phyloP scores from a whole-genome alignment of 139 green algal genomes.

The Volvox reticuliferus region DNA sequence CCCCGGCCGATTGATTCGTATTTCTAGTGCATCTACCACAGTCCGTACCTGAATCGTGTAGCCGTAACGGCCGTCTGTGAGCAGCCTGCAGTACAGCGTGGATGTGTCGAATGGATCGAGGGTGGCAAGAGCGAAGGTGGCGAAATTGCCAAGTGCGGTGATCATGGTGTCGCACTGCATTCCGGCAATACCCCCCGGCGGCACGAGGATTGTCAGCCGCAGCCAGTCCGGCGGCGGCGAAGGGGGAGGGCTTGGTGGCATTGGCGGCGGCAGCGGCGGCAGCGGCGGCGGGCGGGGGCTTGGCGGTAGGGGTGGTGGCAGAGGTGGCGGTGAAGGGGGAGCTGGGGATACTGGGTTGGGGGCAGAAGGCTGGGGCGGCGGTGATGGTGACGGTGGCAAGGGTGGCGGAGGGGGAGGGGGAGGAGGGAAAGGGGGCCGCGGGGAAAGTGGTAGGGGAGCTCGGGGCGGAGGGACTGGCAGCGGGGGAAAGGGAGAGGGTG shows the following conservation, averaged over 20 bases:
- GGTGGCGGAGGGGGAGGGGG: neutral
- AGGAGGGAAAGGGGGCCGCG: neutral
- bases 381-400: neutral
- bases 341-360: neutral
- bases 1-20: neutral
- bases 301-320: neutral
- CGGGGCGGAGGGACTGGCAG: neutral
- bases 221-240: neutral
- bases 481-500: neutral
- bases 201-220: constrained; percentile 4
- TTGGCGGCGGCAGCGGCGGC: neutral
- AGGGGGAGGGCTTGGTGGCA: neutral
- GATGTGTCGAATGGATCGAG: neutral
- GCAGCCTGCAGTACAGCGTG: neutral
- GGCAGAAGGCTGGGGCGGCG: neutral
- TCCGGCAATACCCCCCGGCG: neutral
- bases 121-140: neutral
- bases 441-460: neutral
- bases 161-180: neutral
- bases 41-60: constrained; percentile 14
- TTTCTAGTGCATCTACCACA: neutral
- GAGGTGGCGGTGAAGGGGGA: neutral
- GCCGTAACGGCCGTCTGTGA: neutral
- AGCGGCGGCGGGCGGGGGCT: neutral
- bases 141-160: neutral